phyloP scores from a whole-genome alignment of 768 basidiomycete genomes.

The Coprinopsis sp. region DNA sequence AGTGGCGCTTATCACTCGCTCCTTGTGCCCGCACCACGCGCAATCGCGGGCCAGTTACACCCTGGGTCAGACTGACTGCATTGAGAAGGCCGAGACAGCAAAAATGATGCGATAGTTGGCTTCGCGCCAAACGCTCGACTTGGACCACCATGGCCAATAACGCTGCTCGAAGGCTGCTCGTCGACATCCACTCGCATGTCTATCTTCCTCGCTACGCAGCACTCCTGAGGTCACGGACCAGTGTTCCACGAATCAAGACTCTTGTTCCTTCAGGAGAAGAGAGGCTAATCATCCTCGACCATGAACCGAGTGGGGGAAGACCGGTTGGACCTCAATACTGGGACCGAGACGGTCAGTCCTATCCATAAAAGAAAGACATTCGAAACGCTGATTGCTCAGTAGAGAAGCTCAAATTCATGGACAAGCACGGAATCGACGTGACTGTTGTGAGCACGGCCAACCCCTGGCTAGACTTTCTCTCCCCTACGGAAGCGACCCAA shows the following conservation, averaged over 20 bases:
- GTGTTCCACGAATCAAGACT: conserved; percentile 63
- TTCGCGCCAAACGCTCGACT: neutral
- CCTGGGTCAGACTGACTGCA: no score
- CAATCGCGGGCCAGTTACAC: no score
- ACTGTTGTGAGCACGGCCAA: conserved; percentile 84
- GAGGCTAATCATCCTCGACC: conserved; percentile 69
- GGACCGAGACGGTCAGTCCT: conserved; percentile 41
- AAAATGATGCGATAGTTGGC: neutral
- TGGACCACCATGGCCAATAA: neutral
- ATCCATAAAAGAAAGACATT: conserved; percentile 17
- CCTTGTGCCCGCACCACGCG: no score
- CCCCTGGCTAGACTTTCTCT: conserved; percentile 87
- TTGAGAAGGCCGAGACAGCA: no score
- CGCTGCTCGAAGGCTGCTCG: conserved; percentile 38
- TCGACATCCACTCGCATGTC: conserved; percentile 86
- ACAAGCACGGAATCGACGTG: conserved; percentile 72
- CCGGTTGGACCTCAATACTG: conserved; percentile 85
- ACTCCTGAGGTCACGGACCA: conserved; percentile 57
- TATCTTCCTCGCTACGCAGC: conserved; percentile 78
- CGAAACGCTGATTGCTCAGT: conserved; percentile 14
- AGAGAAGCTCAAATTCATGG: conserved; percentile 84
- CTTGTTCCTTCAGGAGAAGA: conserved; percentile 49
- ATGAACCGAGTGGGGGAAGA: conserved; percentile 74
- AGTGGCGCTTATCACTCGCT: no score
- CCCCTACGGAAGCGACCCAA: conserved; percentile 56